Evolutionary conservation across 2,329 filamentous ascomycete genomes (phyloP), one percentile per base, ranked within the genome.

Genomic region (Acephala macrosclerotiorum): DNA sequence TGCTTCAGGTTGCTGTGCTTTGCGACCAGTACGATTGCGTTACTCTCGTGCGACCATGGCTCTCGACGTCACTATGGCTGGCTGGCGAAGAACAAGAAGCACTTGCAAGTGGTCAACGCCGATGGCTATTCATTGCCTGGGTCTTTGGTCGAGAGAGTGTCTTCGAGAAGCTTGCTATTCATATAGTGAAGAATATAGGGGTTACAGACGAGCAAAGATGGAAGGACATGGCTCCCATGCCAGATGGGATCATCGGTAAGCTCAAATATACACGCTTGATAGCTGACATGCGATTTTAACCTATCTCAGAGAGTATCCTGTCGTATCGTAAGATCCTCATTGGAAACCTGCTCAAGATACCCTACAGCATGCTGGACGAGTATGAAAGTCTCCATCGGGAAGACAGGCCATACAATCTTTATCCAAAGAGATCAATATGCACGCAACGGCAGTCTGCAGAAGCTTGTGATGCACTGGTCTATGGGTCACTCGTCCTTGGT

Each of bases 21-120:
- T 61, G 58, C 36, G 64, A 70, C 51, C 38, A 67, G 55, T 68
- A 67, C 25, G 58, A 68, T 45, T 68, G 66, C 38, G n/a, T 51
- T 5, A 35, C 56, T 14, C 36, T 69, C 3, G 56, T 66, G 1
- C 35, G 25, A 36, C 61, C 60, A 3, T 70, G 64, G 64, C 47
- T 51, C 47, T 11, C 26, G 25, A 9, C 25, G 14, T 26, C 20
- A 16, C 47, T 26, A 11, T 51, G 47, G 47, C 16, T 51, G 47
- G 9, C 25, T 1, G 47, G 11, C 3, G 47, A 51, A 16, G 42
- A 45, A 14, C 6, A 45, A 9, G 11, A 26, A 26, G 25, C 47
- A 12, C 26, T 25, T 3, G 14, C 25, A 22, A 9, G 5, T 3
- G 14, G 6, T n/a, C 47, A 51, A 16, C 11, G 26, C 3, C 6